Evolutionary conservation across 352 stramenopile genomes (phyloP), one percentile per base, ranked within the genome.

Genomic region (Pythium pyrilobum): DNA sequence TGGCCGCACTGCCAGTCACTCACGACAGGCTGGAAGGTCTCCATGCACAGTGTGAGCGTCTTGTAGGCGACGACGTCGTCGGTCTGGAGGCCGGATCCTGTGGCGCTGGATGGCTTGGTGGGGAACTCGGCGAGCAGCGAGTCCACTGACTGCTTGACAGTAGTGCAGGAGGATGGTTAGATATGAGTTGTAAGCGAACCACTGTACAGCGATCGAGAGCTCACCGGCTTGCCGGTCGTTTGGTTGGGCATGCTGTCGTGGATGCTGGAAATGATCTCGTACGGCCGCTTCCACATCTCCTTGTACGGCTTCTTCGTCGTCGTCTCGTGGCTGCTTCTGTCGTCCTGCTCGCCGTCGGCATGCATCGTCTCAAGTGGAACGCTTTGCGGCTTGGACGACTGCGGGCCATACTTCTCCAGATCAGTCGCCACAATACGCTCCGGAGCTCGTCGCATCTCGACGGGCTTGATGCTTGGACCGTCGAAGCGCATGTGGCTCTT

Each of bases 281-380:
- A 92, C 44, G 81, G 79, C 5, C 81, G 77, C 57, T 89, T 89
- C 81, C 81, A 92, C 56, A 72, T 72, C 44, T 87, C 77, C 37
- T 64, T 58, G 18, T 76, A 62, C 32, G 70, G 62, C 18, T 78
- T 71, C 8, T 56, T 62, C 52, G 44, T 65, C 9, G n/a, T 33
- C 23, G 67, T 61, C 24, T 65, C 63, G 33, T 51, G 51, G 68
- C 54, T 12, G 25, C 24, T 12, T 27, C 49, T 27, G 9, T 56
- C n/a, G 25, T 16, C 27, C 24, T 39, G 44, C 2, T 4, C 36
- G 0, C 51, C n/a, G 7, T 59, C 39, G 27, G 34, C n/a, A n/a
- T n/a, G n/a, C n/a, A n/a, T n/a, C n/a, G n/a, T n/a, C n/a, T n/a
- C n/a, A n/a, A n/a, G n/a, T n/a, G n/a, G n/a, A n/a, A n/a, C n/a